Evolutionary conservation across 2,329 filamentous ascomycete genomes (phyloP).

Genomic region (Sclerotiophoma versabilis): DNA sequence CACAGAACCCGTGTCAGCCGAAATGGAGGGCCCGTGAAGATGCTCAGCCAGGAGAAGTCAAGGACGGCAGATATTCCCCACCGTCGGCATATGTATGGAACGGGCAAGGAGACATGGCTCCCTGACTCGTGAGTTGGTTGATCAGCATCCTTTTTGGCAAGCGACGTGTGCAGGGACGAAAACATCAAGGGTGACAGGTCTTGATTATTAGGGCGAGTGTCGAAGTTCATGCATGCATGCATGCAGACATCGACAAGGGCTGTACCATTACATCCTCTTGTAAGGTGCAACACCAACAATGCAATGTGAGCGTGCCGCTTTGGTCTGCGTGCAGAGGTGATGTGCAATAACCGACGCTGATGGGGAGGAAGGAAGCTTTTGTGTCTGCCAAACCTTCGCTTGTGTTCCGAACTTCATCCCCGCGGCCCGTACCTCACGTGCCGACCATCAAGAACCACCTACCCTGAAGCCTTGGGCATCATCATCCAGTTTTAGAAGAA

Average conservation of each 20-base stretch:
- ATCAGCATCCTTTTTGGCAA: slow-evolving; percentile 5
- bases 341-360: not conserved
- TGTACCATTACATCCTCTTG: not conserved
- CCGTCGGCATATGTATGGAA: slow-evolving; percentile 8
- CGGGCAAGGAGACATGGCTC: not conserved
- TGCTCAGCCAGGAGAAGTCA: slow-evolving; percentile 8
- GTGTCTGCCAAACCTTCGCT: slow-evolving; percentile 8
- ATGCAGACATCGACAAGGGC: not conserved
- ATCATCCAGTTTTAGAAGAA: not conserved
- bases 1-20: slow-evolving; percentile 5
- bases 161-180: slow-evolving; percentile 11
- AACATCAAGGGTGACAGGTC: slow-evolving; percentile 1
- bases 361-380: slow-evolving; percentile 4
- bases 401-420: slow-evolving; percentile 9
- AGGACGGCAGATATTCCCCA: slow-evolving; percentile 13
- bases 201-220: slow-evolving; percentile 1
- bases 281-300: not conserved
- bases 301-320: not conserved
- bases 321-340: not conserved
- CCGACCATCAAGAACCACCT: not conserved
- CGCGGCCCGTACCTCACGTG: slow-evolving; percentile 14
- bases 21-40: slow-evolving; percentile 8
- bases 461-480: slow-evolving; percentile 12
- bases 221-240: not conserved
- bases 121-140: slow-evolving; percentile 7